Evolutionary conservation across 495 filamentous ascomycete species (phyloP), one percentile per base, ranked within the genome.

Genomic region (Daldinia bambusicola): DNA sequence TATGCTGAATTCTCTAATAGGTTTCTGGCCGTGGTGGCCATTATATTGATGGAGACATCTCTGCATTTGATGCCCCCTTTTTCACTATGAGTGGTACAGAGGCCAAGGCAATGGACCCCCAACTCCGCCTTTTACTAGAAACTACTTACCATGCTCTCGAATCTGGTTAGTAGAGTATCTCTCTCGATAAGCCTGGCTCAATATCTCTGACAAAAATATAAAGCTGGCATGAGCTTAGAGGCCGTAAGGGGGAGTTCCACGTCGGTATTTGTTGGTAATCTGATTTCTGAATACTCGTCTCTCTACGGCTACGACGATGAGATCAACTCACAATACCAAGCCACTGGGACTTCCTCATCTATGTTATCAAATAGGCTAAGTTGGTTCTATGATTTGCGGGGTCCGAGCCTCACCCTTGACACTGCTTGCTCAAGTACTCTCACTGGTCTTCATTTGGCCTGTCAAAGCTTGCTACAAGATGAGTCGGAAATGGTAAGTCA

Each of bases 361-460:
- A 83, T 88, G 59, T 62, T 86, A 0, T 83, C 85, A 1, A 87
- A 89, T 62, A 16, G 38, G 31, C 0, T 61, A 10, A 71, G 69
- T 80, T 59, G 83, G 78, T 58, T 61, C 50, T 51, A 26, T 38
- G 20, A 66, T 41, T 16, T 52, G 20, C 18, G 10, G 37, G 61
- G 74, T 56, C 59, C 67, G 45, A 34, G 64, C 0, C 81, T 88
- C 78, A 86, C 83, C 0, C 76, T 89, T 4, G 87, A 89, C 61
- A 69, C 34, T 1, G 88, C 87, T 91, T 94, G 91, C 75, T 93
- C 91, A 12, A 91, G 89, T 18, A 90, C 88, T 36, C 51, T 80
- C 36, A 67, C 77, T 5, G 79, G 77, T 0, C 40, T 81, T 2
- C 76, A 93, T 64, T 77, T 90, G 22, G 91, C 91, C 22, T 92